Conservation (phyloP, 2,329 filamentous ascomycete genomes). For the Cyanodermella asteris region DNA sequence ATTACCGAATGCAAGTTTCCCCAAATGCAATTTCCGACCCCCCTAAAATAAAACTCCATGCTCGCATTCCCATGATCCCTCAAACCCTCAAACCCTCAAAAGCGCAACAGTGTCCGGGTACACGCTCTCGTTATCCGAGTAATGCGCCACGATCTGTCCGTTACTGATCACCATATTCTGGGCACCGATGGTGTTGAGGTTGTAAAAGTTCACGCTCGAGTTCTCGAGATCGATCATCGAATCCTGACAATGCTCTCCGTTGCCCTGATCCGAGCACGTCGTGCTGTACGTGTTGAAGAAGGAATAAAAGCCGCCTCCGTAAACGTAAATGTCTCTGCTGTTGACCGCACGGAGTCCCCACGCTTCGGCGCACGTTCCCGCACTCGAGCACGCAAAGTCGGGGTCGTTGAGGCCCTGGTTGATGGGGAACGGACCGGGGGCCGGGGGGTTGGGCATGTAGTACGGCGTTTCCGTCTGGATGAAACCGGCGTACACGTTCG, state of each 20-base stretch:
- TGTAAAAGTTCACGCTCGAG: constrained; percentile 20
- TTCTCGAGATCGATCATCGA: constrained; percentile 27
- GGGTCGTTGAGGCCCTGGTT: constrained; percentile 15
- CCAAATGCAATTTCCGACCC: too few relatives aligned
- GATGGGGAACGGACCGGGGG: constrained; percentile 13
- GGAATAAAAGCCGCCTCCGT: constrained; percentile 31
- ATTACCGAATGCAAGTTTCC: too few relatives aligned
- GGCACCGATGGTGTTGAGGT: constrained; percentile 25
- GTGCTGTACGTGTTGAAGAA: constrained; percentile 33
- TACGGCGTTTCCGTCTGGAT: constrained; percentile 21
- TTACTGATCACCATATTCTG: constrained; percentile 24
- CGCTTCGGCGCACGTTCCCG: constrained; percentile 15
- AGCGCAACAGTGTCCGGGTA: constrained; percentile 22
- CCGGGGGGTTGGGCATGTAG: constrained; percentile 17
- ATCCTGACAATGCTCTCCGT: constrained; percentile 22
- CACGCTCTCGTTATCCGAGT: constrained; percentile 24
- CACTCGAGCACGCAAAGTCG: constrained; percentile 11
- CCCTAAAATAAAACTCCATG: too few relatives aligned
- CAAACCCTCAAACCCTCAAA: too few relatives aligned
- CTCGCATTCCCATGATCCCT: too few relatives aligned
- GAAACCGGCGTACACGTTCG: constrained; percentile 14
- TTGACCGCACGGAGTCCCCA: constrained; percentile 28
- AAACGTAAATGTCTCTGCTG: constrained; percentile 21
- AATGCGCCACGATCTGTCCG: constrained; percentile 20
- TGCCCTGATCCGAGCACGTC: constrained; percentile 1